Percentiles rank a stretch among this genome's conserved stretches.
Conservation (phyloP, 2,329 filamentous ascomycete genomes). For the Penicillium corylophilum region DNA sequence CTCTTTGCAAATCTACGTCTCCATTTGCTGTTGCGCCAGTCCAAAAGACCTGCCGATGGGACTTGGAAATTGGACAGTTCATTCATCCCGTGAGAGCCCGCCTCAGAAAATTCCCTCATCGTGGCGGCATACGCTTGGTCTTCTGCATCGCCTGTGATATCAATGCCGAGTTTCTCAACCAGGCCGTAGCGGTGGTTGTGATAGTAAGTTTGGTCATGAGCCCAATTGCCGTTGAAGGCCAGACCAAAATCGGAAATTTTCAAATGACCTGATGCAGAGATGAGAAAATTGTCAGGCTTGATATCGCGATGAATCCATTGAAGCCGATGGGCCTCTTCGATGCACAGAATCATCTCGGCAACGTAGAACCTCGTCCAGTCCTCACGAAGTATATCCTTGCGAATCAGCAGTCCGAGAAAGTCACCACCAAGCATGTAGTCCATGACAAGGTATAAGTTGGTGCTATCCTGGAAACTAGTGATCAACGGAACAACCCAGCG, state of each 20-base stretch:
- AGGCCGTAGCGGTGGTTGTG: slow-evolving; percentile 78
- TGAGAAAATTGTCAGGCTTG: slow-evolving; percentile 96
- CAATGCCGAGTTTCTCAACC: slow-evolving; percentile 71
- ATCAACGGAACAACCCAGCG: slow-evolving; percentile 87
- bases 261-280: slow-evolving; percentile 81
- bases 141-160: slow-evolving; percentile 69
- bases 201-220: slow-evolving; percentile 84
- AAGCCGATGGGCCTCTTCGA: slow-evolving; percentile 86
- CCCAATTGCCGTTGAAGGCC: slow-evolving; percentile 93
- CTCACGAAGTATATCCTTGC: slow-evolving; percentile 80
- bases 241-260: slow-evolving; percentile 97
- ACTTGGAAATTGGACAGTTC: slow-evolving; percentile 32
- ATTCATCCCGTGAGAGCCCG: slow-evolving; percentile 28
- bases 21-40: slow-evolving; percentile 68
- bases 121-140: slow-evolving; percentile 61
- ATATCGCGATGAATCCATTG: slow-evolving; percentile 93
- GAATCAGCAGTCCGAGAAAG: slow-evolving; percentile 81
- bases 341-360: slow-evolving; percentile 92
- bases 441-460: slow-evolving; percentile 90
- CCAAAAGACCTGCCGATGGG: slow-evolving; percentile 55
- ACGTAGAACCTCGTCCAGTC: slow-evolving; percentile 79
- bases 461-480: slow-evolving; percentile 81
- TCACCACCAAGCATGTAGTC: slow-evolving; percentile 98
- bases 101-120: slow-evolving; percentile 14
- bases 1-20: slow-evolving; percentile 75